phyloP scores from a whole-genome alignment of 1,284 basidiomycete species.

The Anthracocystis walkeri region DNA sequence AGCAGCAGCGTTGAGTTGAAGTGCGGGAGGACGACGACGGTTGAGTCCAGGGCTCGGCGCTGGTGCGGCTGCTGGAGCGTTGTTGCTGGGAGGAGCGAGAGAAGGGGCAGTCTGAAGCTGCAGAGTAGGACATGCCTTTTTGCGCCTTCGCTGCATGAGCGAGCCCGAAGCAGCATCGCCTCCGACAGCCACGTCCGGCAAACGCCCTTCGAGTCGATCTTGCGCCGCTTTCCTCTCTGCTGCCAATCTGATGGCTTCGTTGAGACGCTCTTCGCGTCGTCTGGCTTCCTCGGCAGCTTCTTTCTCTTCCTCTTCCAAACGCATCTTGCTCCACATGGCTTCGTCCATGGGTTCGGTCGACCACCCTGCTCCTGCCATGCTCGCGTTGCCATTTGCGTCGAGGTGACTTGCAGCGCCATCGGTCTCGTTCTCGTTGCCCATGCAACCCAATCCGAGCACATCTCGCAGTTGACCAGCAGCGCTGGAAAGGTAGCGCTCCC shows the following conservation, averaged over 20 bases:
- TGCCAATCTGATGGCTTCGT: slow-evolving; percentile 38
- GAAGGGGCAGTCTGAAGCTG: slow-evolving; percentile 28
- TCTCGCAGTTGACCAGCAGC: slow-evolving; percentile 49
- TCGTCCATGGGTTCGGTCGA: slow-evolving; percentile 61
- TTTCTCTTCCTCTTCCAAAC: slow-evolving; percentile 60
- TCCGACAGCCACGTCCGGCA: slow-evolving; percentile 10
- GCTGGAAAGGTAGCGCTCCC: slow-evolving; percentile 79
- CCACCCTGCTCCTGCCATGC: slow-evolving; percentile 43
- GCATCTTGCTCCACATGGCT: slow-evolving; percentile 65
- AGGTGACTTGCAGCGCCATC: neutral
- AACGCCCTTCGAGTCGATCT: slow-evolving; percentile 40
- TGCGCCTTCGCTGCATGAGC: slow-evolving; percentile 45
- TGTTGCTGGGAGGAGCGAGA: neutral
- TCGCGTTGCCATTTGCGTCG: slow-evolving; percentile 1
- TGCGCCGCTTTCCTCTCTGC: slow-evolving; percentile 44
- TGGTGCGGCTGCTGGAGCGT: slow-evolving; percentile 5
- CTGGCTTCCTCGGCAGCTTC: slow-evolving; percentile 53
- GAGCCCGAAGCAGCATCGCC: slow-evolving; percentile 24
- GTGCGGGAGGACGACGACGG: slow-evolving; percentile 36
- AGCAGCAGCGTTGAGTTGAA: slow-evolving; percentile 27
- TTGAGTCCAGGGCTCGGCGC: slow-evolving; percentile 33
- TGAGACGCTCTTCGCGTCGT: slow-evolving; percentile 45
- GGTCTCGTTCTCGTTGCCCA: slow-evolving; percentile 1
- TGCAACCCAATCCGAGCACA: slow-evolving; percentile 22
- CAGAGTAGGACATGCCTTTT: slow-evolving; percentile 38